Evolutionary conservation across 129 eudicot genomes (phyloP).

Genomic region (Artemisia tridentata): DNA sequence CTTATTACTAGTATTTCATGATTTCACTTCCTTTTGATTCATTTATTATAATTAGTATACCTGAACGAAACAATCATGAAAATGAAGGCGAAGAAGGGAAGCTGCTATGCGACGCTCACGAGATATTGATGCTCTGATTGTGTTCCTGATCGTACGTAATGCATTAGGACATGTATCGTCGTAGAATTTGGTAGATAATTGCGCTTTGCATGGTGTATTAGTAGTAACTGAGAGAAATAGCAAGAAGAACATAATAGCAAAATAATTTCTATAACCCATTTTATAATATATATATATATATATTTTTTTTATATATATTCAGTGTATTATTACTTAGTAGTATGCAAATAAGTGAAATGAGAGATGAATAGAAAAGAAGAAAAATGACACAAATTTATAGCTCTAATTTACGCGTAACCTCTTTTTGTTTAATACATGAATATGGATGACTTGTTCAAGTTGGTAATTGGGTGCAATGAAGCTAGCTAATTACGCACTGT

Average conservation of each 20-base stretch:
- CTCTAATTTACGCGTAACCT: neutral
- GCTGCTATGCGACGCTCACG: conserved; percentile 36
- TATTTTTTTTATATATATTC: too few species aligned
- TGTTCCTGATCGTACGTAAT: conserved; percentile 29
- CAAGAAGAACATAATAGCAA: too few species aligned
- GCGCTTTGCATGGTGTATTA: conserved; percentile 12
- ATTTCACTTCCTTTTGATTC: neutral
- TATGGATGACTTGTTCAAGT: too few species aligned
- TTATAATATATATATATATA: too few species aligned
- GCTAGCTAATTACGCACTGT: too few species aligned
- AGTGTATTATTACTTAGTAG: neutral
- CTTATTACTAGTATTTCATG: neutral
- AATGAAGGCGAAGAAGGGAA: conserved; percentile 33
- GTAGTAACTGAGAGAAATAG: too few species aligned
- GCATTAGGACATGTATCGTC: conserved; percentile 30
- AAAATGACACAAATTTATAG: neutral
- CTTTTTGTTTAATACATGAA: neutral
- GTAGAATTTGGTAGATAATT: conserved; percentile 33
- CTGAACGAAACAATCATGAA: conserved; percentile 42
- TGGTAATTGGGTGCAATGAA: too few species aligned
- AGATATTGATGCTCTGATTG: conserved; percentile 32
- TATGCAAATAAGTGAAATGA: neutral
- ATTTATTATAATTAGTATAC: conserved; percentile 1
- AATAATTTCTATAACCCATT: too few species aligned
- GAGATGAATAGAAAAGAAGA: neutral